Evolutionary conservation across 108 stramenopile genomes (phyloP), one percentile per base, ranked within the genome.

Genomic region (Fistulifera pelliculosa): DNA sequence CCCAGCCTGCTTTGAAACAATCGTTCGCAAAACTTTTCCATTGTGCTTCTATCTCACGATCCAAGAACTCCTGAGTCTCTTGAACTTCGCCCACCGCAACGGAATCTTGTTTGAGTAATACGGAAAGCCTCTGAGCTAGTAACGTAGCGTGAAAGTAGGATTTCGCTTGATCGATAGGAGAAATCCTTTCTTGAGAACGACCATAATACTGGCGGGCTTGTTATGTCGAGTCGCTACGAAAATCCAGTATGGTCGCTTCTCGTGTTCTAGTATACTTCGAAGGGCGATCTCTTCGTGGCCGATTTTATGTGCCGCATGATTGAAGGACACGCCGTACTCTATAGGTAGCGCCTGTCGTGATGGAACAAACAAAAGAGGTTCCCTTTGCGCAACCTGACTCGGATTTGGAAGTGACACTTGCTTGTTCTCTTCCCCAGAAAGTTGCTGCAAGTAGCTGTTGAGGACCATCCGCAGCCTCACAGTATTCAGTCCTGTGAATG

Each of bases 401-500:
- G 88, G 88, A 39, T 55, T 70, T 39, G 70, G 60, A n/a, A 84
- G 26, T 14, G 42, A 12, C 27, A 40, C 26, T 28, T n/a, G 58
- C 19, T 47, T 21, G 25, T 1, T 38, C 42, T 44, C 49, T 7
- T 27, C 10, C 8, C 24, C 4, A 18, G 5, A 28, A 50, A 4
- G 12, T 14, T 40, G 7, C 18, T 21, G 12, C 16, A 51, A 58
- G 52, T 80, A 65, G 44, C 77, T 79, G 16, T 81, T 64, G 12
- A 81, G 59, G 13, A 85, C 44, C 26, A 77, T 38, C 40, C 76
- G 59, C 62, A 90, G 51, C 47, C 88, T 58, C 43, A 71, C 55
- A 17, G 62, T 74, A 61, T 90, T 90, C 10, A 85, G 41, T 54
- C 60, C 79, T 44, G 86, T 77, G 56, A 90, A 74, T 1, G 80